phyloP scores from a whole-genome alignment of 1,139 yeast species.

The Debaryomyces udenii region DNA sequence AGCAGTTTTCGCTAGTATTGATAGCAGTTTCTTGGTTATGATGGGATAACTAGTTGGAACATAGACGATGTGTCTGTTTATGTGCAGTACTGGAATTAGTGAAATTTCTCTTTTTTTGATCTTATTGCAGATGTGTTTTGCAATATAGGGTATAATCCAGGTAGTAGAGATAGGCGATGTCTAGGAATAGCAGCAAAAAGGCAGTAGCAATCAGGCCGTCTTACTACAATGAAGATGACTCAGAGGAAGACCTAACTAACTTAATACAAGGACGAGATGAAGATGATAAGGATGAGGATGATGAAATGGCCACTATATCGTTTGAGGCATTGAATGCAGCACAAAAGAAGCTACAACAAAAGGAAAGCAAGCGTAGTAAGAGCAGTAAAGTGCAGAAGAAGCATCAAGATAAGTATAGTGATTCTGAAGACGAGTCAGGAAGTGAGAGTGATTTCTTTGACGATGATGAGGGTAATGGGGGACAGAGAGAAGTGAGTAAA shows the following conservation, averaged over 20 bases:
- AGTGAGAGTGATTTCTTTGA: constrained; percentile 15
- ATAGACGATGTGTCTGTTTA: no score
- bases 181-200: neutral
- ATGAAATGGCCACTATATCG: constrained; percentile 34
- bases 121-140: neutral
- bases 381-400: constrained; percentile 10
- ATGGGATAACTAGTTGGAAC: no score
- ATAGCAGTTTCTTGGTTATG: no score
- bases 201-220: constrained; percentile 14
- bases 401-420: constrained; percentile 18
- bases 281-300: constrained; percentile 12
- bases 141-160: neutral
- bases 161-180: neutral
- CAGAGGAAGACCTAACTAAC: constrained; percentile 9
- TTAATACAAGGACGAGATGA: constrained; percentile 7
- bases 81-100: constrained; percentile 4
- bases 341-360: constrained; percentile 48
- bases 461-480: constrained; percentile 9
- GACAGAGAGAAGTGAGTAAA: neutral
- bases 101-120: constrained; percentile 1
- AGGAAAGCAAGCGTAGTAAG: constrained; percentile 23
- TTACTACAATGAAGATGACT: constrained; percentile 12
- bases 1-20: no score
- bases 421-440: constrained; percentile 23
- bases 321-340: constrained; percentile 65